Base-by-base conservation (phyloP, 2,329 filamentous ascomycete species). In the Ascocoryne sarcoides region DNA sequence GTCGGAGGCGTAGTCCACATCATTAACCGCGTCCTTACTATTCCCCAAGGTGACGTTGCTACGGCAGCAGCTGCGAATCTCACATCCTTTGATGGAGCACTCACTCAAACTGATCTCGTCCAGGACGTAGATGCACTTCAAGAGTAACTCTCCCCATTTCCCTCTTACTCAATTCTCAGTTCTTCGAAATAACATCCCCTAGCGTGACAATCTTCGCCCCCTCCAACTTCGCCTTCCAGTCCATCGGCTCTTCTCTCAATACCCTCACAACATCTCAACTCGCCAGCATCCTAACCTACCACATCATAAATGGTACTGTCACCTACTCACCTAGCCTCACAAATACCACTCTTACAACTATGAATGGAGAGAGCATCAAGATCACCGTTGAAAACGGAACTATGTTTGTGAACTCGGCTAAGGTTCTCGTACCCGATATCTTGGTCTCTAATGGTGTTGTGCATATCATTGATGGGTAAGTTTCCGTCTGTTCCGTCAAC, bases 381-480 rank as follows among this genome's bases (percentile, higher is more conserved):
- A 53, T 65, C 29, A 47, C 49, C n/a, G 47, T 60, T 29, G 54
- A 60, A 5, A 46, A 52, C 19, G 59, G 59, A 19, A 49, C 47
- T 10, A 47, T 60, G 14, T 73, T 62, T 46, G 50, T 65, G 16
- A 63, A 64, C 44, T 51, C 50, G n/a, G 62, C 62, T 0, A 51
- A 58, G 14, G 57, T 68, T 20, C 47, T 62, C 3, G 42, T 55
- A 20, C 45, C 56, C 4, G 58, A 63, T 50, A 51, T 62, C 14
- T 47, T 62, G 12, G 37, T 63, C 23, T 50, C 49, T 12, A 59
- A 59, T 40, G 55, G 63, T 42, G 58, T 66, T 31, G 37, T 59
- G 8, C 50, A 59, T 38, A 53, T 64, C 16, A 59, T 65, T 37
- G 60, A 57, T 52, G 65, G 65, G 72, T 73, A 59, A 56, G 68